These are phyloP conservation scores for Metschnikowia noctiluminum DNA, from an alignment of 805 yeast species.

Conservation along the genomic window DNA sequence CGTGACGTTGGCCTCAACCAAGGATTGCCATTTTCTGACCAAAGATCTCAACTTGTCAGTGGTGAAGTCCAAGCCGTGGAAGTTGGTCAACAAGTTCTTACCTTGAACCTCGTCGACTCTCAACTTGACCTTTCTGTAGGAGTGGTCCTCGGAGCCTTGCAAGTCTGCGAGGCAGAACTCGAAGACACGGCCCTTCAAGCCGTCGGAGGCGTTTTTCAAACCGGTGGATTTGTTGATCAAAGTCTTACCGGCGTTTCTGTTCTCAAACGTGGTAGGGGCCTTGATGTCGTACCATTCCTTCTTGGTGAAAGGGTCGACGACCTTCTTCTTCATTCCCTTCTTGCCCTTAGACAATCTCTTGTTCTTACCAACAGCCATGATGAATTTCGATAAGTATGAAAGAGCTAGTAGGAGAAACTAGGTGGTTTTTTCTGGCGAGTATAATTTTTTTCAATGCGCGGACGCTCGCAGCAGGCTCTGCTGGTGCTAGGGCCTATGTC, in stretches of 20 bases:
- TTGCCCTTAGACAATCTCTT: slow-evolving; percentile 85
- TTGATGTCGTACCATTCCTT: slow-evolving; percentile 98
- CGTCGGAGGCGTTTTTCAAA: slow-evolving; percentile 96
- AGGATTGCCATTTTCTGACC: slow-evolving; percentile 98
- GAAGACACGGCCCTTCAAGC: slow-evolving; percentile 95
- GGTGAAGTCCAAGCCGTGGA: slow-evolving; percentile 99
- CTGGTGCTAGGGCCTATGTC: not conserved
- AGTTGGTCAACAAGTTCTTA: slow-evolving; percentile 97
- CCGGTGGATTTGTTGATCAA: slow-evolving; percentile 98
- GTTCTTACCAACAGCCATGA: slow-evolving; percentile 84
- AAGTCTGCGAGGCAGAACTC: slow-evolving; percentile 96
- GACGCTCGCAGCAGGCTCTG: not conserved
- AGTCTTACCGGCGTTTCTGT: slow-evolving; percentile 98
- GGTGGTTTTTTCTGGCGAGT: not conserved
- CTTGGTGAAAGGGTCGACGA: slow-evolving; percentile 98
- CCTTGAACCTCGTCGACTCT: slow-evolving; percentile 99
- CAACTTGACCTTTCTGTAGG: slow-evolving; percentile 94
- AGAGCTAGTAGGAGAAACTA: slow-evolving; percentile 3
- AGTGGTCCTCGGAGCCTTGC: slow-evolving; percentile 98
- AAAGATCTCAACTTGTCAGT: slow-evolving; percentile 95
- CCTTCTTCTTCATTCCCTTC: slow-evolving; percentile 99
- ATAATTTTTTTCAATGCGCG: slow-evolving; percentile 1
- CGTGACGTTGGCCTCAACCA: slow-evolving; percentile 96
- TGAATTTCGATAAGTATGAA: slow-evolving; percentile 3
- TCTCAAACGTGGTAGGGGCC: slow-evolving; percentile 98